Base-by-base conservation (phyloP, 352 stramenopile genomes). In the Globisporangium heterothallicum region DNA sequence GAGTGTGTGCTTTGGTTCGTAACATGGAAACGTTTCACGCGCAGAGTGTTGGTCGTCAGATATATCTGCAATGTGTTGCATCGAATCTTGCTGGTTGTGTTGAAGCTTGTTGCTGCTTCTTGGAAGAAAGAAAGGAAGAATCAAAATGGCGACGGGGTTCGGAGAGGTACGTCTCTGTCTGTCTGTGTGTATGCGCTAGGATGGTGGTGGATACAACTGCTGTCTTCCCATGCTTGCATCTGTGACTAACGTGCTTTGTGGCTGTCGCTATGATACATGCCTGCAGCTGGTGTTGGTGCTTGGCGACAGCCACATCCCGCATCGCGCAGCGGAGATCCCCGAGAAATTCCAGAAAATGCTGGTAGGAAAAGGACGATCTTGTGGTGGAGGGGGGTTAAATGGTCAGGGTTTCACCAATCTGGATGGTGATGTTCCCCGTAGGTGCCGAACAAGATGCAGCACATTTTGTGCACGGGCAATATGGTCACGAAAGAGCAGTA, bases 391-490 rank as follows among this genome's bases (percentile, higher is more conserved):
- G n/a, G n/a, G n/a, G n/a, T n/a, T n/a, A n/a, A n/a, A n/a, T n/a
- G n/a, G n/a, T n/a, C n/a, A n/a, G n/a, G n/a, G n/a, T n/a, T n/a
- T n/a, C n/a, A n/a, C n/a, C n/a, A n/a, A n/a, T n/a, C n/a, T n/a
- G n/a, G n/a, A 36, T 8, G 10, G 6, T 45, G 6, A 26, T 27
- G 16, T 35, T 47, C 22, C n/a, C 13, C 5, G 70, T 66, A 98
- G 46, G 79, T 98, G 10, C 96, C 96, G 3, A 98, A 98, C 63
- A 98, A 98, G 66, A 99, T 99, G 70, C 93, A 99, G 65, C 96
- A 99, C 66, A 89, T 99, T 9, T 67, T 99, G 47, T 99, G 96
- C 68, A 99, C 96, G 14, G 97, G 97, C 26, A 99, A 99, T 68
- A 70, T 99, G 56, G 87, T 88, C 47, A 93, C 87, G 3, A 92